phyloP scores from a whole-genome alignment of 495 filamentous ascomycete species.

The Pyrenula aspistea region DNA sequence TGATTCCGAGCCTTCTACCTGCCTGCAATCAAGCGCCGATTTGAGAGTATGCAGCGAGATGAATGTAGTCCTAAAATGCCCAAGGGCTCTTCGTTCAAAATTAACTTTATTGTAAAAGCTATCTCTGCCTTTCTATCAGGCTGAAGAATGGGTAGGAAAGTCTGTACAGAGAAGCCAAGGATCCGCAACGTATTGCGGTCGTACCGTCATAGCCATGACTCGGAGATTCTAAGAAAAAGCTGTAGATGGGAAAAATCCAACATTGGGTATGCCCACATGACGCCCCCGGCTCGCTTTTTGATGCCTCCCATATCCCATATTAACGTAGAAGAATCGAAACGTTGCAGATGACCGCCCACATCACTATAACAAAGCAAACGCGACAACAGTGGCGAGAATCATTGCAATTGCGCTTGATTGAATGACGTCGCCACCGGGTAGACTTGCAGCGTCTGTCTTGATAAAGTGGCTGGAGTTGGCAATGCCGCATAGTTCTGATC shows the following conservation, averaged over 20 bases:
- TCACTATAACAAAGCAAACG: background rate
- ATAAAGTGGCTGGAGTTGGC: background rate
- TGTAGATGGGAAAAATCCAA: background rate
- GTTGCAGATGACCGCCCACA: background rate
- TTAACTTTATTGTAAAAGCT: background rate
- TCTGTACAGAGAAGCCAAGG: background rate
- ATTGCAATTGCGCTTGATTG: background rate
- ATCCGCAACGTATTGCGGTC: background rate
- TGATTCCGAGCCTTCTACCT: no score
- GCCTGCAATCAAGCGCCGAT: no score
- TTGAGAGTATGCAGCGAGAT: no score
- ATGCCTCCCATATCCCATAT: background rate
- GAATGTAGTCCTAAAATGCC: no score
- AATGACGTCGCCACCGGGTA: background rate
- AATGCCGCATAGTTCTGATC: slow-evolving; percentile 24
- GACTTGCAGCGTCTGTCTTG: background rate
- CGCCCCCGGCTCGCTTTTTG: background rate
- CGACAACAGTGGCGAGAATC: background rate
- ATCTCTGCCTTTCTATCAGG: background rate
- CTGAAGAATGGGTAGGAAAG: background rate
- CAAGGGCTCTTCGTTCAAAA: background rate
- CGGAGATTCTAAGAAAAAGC: background rate
- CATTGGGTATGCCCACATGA: background rate
- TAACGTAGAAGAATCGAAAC: background rate
- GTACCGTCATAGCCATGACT: background rate